Percentiles rank a stretch among this genome's conserved stretches.
Evolutionary conservation across 2,329 filamentous ascomycete species (phyloP).

Genomic region (Alternaria rosae): DNA sequence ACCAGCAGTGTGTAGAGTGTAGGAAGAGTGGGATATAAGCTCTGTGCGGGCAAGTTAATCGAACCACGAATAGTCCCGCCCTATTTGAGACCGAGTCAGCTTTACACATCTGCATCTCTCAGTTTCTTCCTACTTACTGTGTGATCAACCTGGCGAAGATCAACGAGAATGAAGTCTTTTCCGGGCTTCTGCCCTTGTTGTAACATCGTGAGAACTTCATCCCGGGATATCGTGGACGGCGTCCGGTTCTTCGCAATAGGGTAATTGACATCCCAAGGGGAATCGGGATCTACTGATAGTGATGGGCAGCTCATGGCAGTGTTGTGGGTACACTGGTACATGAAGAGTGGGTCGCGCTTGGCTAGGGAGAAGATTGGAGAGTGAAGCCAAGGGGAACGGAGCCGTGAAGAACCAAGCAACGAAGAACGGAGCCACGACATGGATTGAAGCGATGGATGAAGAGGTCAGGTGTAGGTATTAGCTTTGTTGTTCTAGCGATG

Average conservation of each 20-base stretch:
- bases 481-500: background rate
- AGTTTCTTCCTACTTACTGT: conserved; percentile 44
- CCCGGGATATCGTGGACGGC: background rate
- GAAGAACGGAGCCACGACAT: conserved; percentile 3
- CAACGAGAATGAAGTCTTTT: conserved; percentile 48
- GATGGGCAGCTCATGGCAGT: conserved; percentile 5
- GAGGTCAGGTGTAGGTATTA: background rate
- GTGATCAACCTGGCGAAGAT: conserved; percentile 62
- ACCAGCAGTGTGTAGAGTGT: conserved; percentile 60
- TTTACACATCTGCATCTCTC: background rate
- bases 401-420: background rate
- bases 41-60: conserved; percentile 65
- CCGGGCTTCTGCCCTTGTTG: conserved; percentile 8
- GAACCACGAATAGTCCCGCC: conserved; percentile 68
- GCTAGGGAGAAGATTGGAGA: conserved; percentile 4
- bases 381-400: background rate
- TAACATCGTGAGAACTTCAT: conserved; percentile 5
- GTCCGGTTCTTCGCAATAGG: conserved; percentile 5
- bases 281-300: conserved; percentile 1
- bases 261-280: background rate
- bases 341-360: conserved; percentile 1
- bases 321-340: background rate
- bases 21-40: conserved; percentile 60
- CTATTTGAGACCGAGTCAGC: conserved; percentile 40
- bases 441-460: background rate